Percentiles rank a stretch among this genome's conserved stretches.
phyloP scores from a whole-genome alignment of 164 flowering plant species.

The Piper betle region DNA sequence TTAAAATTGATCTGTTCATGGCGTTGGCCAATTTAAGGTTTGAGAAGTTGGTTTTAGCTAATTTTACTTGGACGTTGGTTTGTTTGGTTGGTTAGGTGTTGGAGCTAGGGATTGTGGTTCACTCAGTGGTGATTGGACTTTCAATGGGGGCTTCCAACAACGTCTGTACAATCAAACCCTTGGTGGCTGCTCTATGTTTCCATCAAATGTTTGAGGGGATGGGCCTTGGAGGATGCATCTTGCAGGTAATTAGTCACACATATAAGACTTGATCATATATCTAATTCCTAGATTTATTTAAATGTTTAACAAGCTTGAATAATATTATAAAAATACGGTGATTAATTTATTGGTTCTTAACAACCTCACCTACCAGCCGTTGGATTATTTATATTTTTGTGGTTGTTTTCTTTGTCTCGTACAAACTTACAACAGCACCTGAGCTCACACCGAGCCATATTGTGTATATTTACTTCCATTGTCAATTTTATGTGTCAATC shows the following conservation, averaged over 20 bases:
- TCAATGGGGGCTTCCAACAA: conserved; percentile 11
- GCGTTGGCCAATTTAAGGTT: no score
- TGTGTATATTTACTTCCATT: no score
- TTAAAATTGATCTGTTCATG: background rate
- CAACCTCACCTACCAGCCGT: no score
- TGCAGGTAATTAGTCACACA: conserved; percentile 2
- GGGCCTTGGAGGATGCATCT: conserved; percentile 15
- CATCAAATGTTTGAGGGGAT: conserved; percentile 18
- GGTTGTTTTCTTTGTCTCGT: no score
- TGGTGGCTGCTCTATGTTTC: conserved; percentile 17
- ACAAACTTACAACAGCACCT: no score
- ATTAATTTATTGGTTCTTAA: no score
- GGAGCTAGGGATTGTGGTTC: conserved; percentile 12
- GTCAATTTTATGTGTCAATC: no score
- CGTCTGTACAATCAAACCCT: conserved; percentile 10
- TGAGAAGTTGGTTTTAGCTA: background rate
- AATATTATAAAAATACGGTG: no score
- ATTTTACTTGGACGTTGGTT: background rate
- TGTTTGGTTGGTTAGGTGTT: conserved; percentile 1
- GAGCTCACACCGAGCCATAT: no score
- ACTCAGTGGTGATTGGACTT: conserved; percentile 14
- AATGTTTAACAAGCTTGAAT: background rate
- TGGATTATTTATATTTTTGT: no score
- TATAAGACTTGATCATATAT: background rate
- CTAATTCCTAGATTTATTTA: background rate